phyloP scores from a whole-genome alignment of 345 rosid genomes.

The Eucalyptus microcorys region DNA sequence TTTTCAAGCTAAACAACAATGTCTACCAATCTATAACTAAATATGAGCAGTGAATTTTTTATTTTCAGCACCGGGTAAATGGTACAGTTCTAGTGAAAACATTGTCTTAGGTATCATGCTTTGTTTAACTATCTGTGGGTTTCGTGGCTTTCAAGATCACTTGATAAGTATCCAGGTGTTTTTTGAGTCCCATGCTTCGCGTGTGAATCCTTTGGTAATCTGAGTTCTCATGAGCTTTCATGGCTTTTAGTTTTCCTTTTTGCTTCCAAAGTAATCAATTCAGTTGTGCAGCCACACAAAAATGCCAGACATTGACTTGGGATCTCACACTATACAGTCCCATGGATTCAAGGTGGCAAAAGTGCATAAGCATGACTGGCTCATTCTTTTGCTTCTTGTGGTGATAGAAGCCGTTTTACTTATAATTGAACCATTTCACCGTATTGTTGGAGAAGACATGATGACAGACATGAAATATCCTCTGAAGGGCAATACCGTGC shows the following conservation, averaged over 20 bases:
- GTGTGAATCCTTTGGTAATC: background rate
- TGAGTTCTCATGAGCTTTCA: background rate
- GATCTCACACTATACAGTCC: constrained; percentile 24
- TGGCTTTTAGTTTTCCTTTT: background rate
- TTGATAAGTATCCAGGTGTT: background rate
- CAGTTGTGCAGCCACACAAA: background rate
- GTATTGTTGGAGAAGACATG: constrained; percentile 46
- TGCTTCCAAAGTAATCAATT: background rate
- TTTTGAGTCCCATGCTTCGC: background rate
- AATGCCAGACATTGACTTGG: constrained; percentile 28
- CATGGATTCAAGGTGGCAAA: constrained; percentile 36
- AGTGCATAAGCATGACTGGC: constrained; percentile 39
- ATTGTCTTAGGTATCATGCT: background rate
- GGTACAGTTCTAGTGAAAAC: background rate
- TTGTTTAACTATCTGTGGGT: background rate
- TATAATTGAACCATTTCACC: constrained; percentile 52
- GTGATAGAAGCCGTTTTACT: constrained; percentile 25
- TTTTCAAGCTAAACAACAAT: background rate
- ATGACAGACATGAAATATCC: constrained; percentile 50
- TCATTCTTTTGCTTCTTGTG: constrained; percentile 31
- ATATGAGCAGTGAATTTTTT: background rate
- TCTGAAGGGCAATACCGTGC: constrained; percentile 36
- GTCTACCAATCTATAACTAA: background rate
- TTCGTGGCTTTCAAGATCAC: background rate
- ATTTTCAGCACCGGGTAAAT: background rate